Evolutionary conservation across 331 rosid species (phyloP), one percentile per base, ranked within the genome.

Genomic region (Prunus yedoensis): DNA sequence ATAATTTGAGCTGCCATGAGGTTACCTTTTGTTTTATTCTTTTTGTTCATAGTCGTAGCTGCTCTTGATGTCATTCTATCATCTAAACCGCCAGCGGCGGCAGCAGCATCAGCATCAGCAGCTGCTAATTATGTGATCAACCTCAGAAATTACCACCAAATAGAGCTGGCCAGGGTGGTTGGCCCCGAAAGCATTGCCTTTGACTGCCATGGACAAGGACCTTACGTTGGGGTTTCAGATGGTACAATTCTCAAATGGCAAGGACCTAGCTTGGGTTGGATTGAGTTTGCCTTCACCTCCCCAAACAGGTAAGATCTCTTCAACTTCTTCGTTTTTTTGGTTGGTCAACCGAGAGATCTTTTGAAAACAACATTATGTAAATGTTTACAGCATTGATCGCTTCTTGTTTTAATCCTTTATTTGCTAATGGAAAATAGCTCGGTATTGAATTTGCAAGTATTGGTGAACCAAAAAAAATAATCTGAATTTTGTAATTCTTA

Each of bases 161-260:
- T 88, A 2, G 71, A 66, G 61, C 86, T 88, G 8, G 79, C 87
- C 0, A 54, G 59, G 1, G 89, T 74, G 2, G 47, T 72, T 18
- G 91, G 94, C 59, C 89, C 94, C 1, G 94, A 89, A 68, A 85
- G 91, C 80, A 58, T 77, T 14, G 91, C 85, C 32, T 89, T 89
- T 23, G 94, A 87, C 61, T 89, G 94, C 87, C 83, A 66, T 71
- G 91, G 91, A 5, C 66, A 66, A 35, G 94, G 91, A 4, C 91
- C 94, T 0, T 89, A 87, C 15, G 87, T 77, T 0, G 78, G 90
- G 2, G 91, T 87, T 9, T 82, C 88, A 14, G 94, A 89, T 59
- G 94, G 94, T 3, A 87, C 87, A 73, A 82, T 89, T 32, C 84
- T 89, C 81, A 82, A 79, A 76, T 90, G 95, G 92, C 72, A 77